Base-by-base conservation (phyloP, 1,139 yeast genomes). In the Geotrichum fermentans region DNA sequence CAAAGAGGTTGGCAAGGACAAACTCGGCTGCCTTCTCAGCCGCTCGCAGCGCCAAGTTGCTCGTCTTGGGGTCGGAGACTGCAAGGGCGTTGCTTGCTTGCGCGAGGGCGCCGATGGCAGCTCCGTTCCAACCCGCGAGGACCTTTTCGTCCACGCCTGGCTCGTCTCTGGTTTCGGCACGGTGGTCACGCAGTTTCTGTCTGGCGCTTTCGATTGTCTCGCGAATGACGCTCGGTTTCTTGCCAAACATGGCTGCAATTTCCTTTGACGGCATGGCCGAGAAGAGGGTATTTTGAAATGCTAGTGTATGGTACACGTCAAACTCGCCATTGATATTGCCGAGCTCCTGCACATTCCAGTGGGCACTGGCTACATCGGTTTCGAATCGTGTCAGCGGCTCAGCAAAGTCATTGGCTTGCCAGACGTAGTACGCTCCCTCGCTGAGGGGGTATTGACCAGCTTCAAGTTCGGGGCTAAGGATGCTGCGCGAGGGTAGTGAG, bases 401-500 rank as follows among this genome's bases (percentile, higher is more conserved):
- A 37, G 55, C 56, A 53, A 70, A 67, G 51, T 70, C 72, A 7
- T 53, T 56, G 38, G 56, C 58, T 5, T 68, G 60, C 73, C 73
- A 70, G 18, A 64, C 60, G 43, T 69, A 69, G 48, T 55, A 68
- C 1, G 68, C 71, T 14, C 72, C 72, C 43, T 68, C 71, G 3
- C 59, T 52, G 26, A 56, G 52, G 17, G 55, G 53, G 10, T 46
- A 52, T 18, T 39, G 40, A n/a, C 35, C 50, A 7, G 39, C 38
- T 2, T 39, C 47, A 4, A 32, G 35, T n/a, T 38, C 41, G 17
- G 11, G 39, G 16, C 34, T 26, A 22, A 37, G n/a, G 18, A 48
- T 48, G 16, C 14, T 34, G 14, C 39, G 43, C 2, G 50, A 42
- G 5, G 55, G 52, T 4, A 55, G 45, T 1, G 68, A 62, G 44